These are phyloP conservation scores for Phytophthora citricola DNA, from an alignment of 352 stramenopile genomes.

Conservation along the genomic window DNA sequence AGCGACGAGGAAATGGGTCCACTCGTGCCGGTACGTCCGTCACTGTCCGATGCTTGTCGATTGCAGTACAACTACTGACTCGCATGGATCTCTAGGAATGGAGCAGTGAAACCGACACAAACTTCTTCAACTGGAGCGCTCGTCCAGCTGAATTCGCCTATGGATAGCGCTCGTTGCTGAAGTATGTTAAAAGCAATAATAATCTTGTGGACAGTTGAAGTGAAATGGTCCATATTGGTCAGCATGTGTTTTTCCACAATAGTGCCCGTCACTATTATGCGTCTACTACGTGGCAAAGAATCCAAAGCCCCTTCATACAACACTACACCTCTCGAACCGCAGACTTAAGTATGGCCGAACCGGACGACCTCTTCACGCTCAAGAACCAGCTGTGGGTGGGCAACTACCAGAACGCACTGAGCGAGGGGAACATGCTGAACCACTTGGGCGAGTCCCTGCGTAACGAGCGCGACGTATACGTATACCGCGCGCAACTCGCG, in stretches of 20 bases:
- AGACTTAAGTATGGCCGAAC: conserved; percentile 79
- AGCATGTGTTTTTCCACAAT: too few species aligned
- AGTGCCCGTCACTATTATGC: not conserved
- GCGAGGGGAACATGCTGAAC: conserved; percentile 90
- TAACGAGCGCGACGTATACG: conserved; percentile 95
- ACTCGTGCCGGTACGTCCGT: conserved; percentile 7
- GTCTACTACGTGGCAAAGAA: conserved; percentile 15
- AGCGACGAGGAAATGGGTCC: conserved; percentile 22
- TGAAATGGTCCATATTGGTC: too few species aligned
- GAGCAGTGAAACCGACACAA: conserved; percentile 23
- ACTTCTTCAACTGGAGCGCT: conserved; percentile 22
- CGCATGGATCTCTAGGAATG: conserved; percentile 14
- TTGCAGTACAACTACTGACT: not conserved
- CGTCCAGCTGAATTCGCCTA: conserved; percentile 24
- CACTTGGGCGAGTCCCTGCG: conserved; percentile 88
- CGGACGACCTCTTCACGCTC: conserved; percentile 98
- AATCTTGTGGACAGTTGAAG: too few species aligned
- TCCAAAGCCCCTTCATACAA: conserved; percentile 20
- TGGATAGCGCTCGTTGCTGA: too few species aligned
- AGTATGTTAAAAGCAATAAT: not conserved
- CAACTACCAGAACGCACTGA: conserved; percentile 95
- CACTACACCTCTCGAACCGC: not conserved
- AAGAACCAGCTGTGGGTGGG: conserved; percentile 98
- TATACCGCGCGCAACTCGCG: conserved; percentile 91
- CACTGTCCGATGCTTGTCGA: not conserved